Percentiles rank a stretch among this genome's conserved stretches.
Conservation (phyloP, 2,329 filamentous ascomycete species). For the Claviceps spartinae region DNA sequence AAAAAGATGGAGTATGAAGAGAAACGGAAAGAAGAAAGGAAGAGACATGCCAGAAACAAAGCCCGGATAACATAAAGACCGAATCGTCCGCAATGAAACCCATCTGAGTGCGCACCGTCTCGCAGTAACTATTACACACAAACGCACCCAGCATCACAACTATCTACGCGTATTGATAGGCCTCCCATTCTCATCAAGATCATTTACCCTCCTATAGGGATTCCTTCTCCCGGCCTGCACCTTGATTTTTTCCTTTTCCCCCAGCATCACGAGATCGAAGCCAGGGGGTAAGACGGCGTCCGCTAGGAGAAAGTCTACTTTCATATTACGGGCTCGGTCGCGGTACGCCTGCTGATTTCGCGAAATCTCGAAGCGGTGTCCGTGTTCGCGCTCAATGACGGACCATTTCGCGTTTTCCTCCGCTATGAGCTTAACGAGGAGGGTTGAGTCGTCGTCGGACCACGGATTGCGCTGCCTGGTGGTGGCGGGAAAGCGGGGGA, state of each 20-base stretch:
- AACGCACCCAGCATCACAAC: background rate
- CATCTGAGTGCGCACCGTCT: too few species aligned
- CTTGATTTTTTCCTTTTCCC: conserved; percentile 33
- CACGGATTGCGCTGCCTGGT: conserved; percentile 22
- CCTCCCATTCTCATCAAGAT: conserved; percentile 26
- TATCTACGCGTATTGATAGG: conserved; percentile 23
- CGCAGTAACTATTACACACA: too few species aligned
- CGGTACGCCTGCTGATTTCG: conserved; percentile 43
- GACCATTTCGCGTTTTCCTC: conserved; percentile 16
- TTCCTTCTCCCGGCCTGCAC: conserved; percentile 33
- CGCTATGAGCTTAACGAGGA: conserved; percentile 29
- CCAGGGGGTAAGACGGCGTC: conserved; percentile 30
- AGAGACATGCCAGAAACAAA: background rate
- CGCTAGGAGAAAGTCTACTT: conserved; percentile 35
- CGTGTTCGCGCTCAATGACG: conserved; percentile 18
- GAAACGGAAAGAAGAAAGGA: background rate
- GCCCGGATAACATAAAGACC: background rate
- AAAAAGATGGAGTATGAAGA: background rate
- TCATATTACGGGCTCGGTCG: conserved; percentile 44
- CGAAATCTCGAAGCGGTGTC: conserved; percentile 24
- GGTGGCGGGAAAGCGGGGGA: background rate
- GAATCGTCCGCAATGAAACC: too few species aligned
- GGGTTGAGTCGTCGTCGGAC: conserved; percentile 26
- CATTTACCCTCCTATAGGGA: conserved; percentile 31
- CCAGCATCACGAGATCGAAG: conserved; percentile 37